These are phyloP conservation scores for Quercus robur DNA, from an alignment of 306 rosid genomes.

Conservation along the genomic window DNA sequence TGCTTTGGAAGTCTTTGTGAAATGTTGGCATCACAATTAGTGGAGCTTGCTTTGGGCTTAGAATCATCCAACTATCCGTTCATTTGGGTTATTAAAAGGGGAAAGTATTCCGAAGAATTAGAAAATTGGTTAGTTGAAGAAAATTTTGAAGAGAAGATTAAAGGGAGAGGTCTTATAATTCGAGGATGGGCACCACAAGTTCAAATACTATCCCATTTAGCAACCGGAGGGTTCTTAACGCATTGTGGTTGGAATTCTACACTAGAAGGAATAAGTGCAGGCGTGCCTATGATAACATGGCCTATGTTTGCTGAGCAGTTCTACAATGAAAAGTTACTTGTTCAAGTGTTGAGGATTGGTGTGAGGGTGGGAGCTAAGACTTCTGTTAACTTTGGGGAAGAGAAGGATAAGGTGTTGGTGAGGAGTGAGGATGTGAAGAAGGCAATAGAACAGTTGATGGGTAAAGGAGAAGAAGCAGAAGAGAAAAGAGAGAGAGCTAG, in stretches of 20 bases:
- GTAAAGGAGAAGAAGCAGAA: conserved; percentile 6
- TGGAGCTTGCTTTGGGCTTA: conserved; percentile 52
- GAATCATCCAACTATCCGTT: conserved; percentile 46
- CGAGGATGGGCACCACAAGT: conserved; percentile 70
- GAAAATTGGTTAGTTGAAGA: conserved; percentile 39
- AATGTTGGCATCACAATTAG: conserved; percentile 27
- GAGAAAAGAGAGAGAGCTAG: conserved; percentile 3
- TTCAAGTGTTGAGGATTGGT: conserved; percentile 2
- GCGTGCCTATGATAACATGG: conserved; percentile 59
- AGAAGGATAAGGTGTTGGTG: conserved; percentile 7
- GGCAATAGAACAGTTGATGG: conserved; percentile 8
- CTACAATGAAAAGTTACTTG: conserved; percentile 45
- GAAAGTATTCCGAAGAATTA: conserved; percentile 33
- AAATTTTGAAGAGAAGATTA: conserved; percentile 41
- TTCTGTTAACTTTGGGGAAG: neutral
- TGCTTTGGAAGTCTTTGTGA: conserved; percentile 57
- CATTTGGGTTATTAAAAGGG: conserved; percentile 46
- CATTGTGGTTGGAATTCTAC: conserved; percentile 75
- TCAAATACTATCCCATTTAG: conserved; percentile 42
- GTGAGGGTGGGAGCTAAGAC: conserved; percentile 4
- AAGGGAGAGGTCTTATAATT: conserved; percentile 34
- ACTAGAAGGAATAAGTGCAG: conserved; percentile 49
- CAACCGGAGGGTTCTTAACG: conserved; percentile 61
- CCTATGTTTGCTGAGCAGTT: conserved; percentile 65
- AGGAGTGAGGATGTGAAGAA: neutral